Base-by-base conservation (phyloP, 768 basidiomycete genomes). In the Kwoniella bestiolae region DNA sequence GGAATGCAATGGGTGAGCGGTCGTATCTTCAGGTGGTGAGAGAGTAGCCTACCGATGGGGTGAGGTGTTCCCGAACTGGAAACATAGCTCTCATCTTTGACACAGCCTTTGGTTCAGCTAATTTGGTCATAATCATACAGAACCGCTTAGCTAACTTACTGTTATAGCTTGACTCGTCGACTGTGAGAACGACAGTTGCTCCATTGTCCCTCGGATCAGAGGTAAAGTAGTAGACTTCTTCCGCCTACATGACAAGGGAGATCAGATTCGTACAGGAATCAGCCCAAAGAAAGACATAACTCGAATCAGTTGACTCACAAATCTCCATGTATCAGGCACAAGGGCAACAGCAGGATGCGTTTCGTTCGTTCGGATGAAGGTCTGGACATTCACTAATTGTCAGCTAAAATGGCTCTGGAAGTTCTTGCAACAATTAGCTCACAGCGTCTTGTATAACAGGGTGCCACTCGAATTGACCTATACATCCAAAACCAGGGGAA, bases 391-490 rank as follows among this genome's bases (percentile, higher is more conserved):
- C 32, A 11, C 5, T 29, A 35, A 16, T 26, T 8, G 51, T 46
- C 56, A 49, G 65, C 47, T 63, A 14, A 60, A 25, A 45, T 28
- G 5, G 4, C 38, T 11, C n/a, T 56, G 5, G 3, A 35, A 6
- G 3, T 12, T 28, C 23, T 4, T 3, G 14, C 38, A 45, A 14
- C 16, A 35, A n/a, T 11, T 1, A 51, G 60, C 86, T 70, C 63
- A 90, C 89, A 51, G 89, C 89, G 53, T 85, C 83, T 77, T 89
- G 87, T 12, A 90, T 76, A 0, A 79, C 82, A 0, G 89, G 86
- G 69, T 91, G 90, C 76, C 88, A 88, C 71, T 90, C 87, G 69
- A 91, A 91, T 49, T 84, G 84, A 12, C 90, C 86, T 12, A 88
- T 18, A 3, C n/a, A n/a, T n/a, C n/a, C n/a, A n/a, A n/a, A n/a